Conservation (phyloP, 2,329 filamentous ascomycete species). For the Botryotinia convoluta region DNA sequence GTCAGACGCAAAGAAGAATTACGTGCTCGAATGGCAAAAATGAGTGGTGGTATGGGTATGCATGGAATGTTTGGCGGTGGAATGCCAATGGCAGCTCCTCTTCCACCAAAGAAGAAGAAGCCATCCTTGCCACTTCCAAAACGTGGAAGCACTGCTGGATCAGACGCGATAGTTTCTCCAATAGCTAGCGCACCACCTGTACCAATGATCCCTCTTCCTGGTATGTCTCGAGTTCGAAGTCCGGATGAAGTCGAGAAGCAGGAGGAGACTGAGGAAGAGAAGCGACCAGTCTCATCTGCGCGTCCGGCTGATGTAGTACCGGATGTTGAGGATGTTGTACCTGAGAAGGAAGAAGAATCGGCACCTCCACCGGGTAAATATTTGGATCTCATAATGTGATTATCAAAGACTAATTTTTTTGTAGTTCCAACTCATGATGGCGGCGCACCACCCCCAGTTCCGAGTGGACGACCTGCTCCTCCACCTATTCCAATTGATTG, state of each 20-base stretch:
- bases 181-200: conserved; percentile 51
- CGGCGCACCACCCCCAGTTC: conserved; percentile 36
- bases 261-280: conserved; percentile 44
- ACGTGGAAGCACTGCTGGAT: conserved; percentile 42
- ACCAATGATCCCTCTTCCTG: conserved; percentile 66
- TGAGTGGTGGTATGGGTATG: conserved; percentile 98
- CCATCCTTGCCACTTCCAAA: conserved; percentile 43
- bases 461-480: conserved; percentile 50
- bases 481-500: conserved; percentile 59
- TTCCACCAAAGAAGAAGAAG: conserved; percentile 57
- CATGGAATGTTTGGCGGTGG: conserved; percentile 84
- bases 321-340: conserved; percentile 52
- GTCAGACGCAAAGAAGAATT: conserved; percentile 81
- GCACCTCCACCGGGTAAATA: conserved; percentile 40
- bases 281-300: conserved; percentile 45
- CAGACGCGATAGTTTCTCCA: conserved; percentile 45
- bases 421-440: conserved; percentile 36
- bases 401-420: conserved; percentile 19
- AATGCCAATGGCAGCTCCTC: conserved; percentile 57
- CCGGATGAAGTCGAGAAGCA: conserved; percentile 44
- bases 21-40: conserved; percentile 93
- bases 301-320: conserved; percentile 48
- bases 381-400: background rate
- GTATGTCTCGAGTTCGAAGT: conserved; percentile 59
- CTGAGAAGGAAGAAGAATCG: conserved; percentile 35